Conservation (phyloP, 768 basidiomycete genomes). For the Chiua virens region DNA sequence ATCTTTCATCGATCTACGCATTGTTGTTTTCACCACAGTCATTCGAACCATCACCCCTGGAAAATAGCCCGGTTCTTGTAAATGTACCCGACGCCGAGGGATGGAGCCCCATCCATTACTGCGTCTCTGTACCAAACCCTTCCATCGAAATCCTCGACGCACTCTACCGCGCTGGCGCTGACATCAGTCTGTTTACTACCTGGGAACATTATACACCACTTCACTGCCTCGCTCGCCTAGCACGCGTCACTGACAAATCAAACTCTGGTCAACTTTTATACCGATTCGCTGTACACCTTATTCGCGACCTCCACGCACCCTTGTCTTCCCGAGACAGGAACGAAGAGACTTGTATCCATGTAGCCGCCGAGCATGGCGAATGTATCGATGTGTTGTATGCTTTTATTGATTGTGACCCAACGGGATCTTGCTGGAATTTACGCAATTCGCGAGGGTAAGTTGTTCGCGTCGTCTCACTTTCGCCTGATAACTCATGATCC, state of each 20-base stretch:
- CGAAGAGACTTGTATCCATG: conserved; percentile 77
- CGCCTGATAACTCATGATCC: not conserved
- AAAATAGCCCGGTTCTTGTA: conserved; percentile 50
- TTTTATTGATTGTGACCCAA: conserved; percentile 64
- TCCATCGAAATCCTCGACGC: conserved; percentile 65
- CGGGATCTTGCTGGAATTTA: conserved; percentile 53
- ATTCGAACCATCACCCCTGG: conserved; percentile 42
- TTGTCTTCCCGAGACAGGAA: conserved; percentile 62
- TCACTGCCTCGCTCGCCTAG: conserved; percentile 58
- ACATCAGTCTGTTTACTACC: conserved; percentile 66
- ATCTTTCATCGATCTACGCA: conserved; percentile 51
- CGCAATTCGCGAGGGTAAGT: conserved; percentile 73
- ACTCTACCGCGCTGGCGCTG: conserved; percentile 75
- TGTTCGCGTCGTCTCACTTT: not conserved
- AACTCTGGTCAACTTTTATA: conserved; percentile 44
- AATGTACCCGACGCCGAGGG: conserved; percentile 67
- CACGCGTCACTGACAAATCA: conserved; percentile 32
- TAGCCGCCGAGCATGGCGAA: conserved; percentile 73
- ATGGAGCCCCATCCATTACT: conserved; percentile 75
- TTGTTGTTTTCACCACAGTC: conserved; percentile 52
- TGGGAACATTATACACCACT: conserved; percentile 65
- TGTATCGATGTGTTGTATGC: conserved; percentile 62
- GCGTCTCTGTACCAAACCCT: conserved; percentile 53
- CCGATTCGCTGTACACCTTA: conserved; percentile 64
- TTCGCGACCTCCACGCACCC: conserved; percentile 68